phyloP scores from a whole-genome alignment of 306 rosid species.

The Myrica gale region DNA sequence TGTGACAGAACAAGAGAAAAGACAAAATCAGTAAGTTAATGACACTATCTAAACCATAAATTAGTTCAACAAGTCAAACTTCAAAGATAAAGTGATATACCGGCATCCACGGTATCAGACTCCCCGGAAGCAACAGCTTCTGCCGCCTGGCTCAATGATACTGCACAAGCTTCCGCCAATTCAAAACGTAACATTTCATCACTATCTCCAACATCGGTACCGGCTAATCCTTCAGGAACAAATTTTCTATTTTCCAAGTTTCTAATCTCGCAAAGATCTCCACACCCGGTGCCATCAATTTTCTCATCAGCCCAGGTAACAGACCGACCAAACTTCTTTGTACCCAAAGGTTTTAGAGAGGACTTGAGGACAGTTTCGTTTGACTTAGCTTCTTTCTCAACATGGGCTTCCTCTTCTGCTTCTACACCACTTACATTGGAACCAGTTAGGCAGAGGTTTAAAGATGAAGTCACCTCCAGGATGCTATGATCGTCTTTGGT shows the following conservation, averaged over 20 bases:
- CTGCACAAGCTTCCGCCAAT: conserved; percentile 86
- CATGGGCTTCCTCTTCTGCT: conserved; percentile 34
- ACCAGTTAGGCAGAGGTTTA: conserved; percentile 25
- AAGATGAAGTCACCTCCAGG: conserved; percentile 50
- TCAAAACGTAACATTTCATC: conserved; percentile 44
- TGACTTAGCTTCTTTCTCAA: conserved; percentile 39
- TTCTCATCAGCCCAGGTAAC: conserved; percentile 91
- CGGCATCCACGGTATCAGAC: conserved; percentile 53
- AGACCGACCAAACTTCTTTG: conserved; percentile 56
- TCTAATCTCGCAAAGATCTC: conserved; percentile 53
- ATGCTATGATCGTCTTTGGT: conserved; percentile 26
- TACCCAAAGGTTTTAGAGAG: conserved; percentile 59
- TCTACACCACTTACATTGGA: conserved; percentile 29
- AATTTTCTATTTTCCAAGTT: conserved; percentile 35
- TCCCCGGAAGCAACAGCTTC: conserved; percentile 64
- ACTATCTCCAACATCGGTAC: conserved; percentile 26
- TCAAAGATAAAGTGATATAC: conserved; percentile 44
- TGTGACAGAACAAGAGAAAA: conserved; percentile 17
- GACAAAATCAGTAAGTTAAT: not conserved
- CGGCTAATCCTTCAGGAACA: conserved; percentile 22
- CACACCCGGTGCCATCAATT: conserved; percentile 33
- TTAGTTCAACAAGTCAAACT: not conserved
- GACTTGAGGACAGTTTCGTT: conserved; percentile 41
- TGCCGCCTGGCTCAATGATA: conserved; percentile 70
- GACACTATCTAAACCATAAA: conserved; percentile 21